Percentiles rank a stretch among this genome's conserved stretches.
phyloP scores from a whole-genome alignment of 805 yeast genomes.

The Maudiozyma bulderi region DNA sequence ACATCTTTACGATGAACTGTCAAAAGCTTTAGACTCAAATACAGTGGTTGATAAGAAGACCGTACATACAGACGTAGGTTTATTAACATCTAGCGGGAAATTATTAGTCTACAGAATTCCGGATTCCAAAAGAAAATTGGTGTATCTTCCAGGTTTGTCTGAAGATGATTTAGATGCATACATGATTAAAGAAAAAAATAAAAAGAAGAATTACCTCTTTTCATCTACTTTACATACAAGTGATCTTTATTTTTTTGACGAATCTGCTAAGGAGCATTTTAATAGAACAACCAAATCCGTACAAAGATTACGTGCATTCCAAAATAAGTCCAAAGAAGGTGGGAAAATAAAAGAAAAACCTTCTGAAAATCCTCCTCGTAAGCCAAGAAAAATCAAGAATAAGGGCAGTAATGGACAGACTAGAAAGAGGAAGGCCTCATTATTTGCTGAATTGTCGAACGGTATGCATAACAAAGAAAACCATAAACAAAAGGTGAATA shows the following conservation, averaged over 20 bases:
- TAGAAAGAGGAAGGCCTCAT: slow-evolving; percentile 1
- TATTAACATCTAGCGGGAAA: slow-evolving; percentile 18
- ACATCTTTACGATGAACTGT: slow-evolving; percentile 32
- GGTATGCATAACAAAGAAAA: neutral
- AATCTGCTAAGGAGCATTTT: slow-evolving; percentile 23
- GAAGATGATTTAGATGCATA: slow-evolving; percentile 13
- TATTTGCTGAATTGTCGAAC: slow-evolving; percentile 1
- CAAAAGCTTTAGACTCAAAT: slow-evolving; percentile 33
- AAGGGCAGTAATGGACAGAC: neutral
- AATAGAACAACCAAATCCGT: slow-evolving; percentile 24
- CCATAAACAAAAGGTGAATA: neutral
- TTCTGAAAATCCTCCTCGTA: neutral
- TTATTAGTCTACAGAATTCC: slow-evolving; percentile 14
- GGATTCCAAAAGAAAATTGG: slow-evolving; percentile 12
- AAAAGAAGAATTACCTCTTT: slow-evolving; percentile 12
- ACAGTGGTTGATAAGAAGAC: slow-evolving; percentile 46
- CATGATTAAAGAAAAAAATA: slow-evolving; percentile 22
- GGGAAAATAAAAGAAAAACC: no score
- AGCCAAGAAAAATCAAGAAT: neutral
- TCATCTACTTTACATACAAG: slow-evolving; percentile 23
- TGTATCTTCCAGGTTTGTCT: slow-evolving; percentile 17
- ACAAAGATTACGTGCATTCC: slow-evolving; percentile 24
- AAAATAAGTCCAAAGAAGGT: slow-evolving; percentile 6
- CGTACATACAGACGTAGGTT: slow-evolving; percentile 34
- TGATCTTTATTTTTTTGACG: slow-evolving; percentile 28